Evolutionary conservation across 371 early-diverging fungal species (phyloP).

Genomic region (Neoconidiobolus thromboides): DNA sequence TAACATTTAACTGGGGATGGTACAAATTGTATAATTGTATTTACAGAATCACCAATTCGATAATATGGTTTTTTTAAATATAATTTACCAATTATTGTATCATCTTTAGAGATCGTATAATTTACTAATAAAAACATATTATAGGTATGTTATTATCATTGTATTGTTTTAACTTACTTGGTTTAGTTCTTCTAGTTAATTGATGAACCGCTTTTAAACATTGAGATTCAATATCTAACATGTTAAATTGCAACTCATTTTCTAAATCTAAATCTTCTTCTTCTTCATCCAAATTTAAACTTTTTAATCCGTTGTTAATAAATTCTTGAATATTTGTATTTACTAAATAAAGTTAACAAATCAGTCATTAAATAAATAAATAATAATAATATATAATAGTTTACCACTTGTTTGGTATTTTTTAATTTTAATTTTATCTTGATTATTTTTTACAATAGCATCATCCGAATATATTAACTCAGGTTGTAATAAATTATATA

Average conservation of each 20-base stretch:
- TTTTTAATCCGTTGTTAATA: too few relatives aligned
- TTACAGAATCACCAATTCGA: neutral
- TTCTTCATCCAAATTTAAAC: too few relatives aligned
- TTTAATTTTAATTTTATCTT: too few relatives aligned
- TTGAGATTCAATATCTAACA: too few relatives aligned
- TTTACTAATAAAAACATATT: neutral
- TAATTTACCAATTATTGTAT: neutral
- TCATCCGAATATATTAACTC: neutral
- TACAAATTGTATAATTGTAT: neutral
- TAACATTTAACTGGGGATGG: slow-evolving; percentile 2
- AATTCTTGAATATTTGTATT: too few relatives aligned
- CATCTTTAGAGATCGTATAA: neutral
- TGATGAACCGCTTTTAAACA: neutral
- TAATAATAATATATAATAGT: too few relatives aligned
- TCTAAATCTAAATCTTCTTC: too few relatives aligned
- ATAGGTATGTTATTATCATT: neutral
- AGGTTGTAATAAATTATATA: neutral
- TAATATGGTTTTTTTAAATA: neutral
- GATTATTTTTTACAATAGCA: neutral
- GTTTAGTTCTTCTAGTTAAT: neutral
- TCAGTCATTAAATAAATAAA: too few relatives aligned
- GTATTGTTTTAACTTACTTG: neutral
- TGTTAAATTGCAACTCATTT: too few relatives aligned
- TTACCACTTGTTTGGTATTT: too few relatives aligned
- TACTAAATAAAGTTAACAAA: too few relatives aligned